Conservation (phyloP, 352 stramenopile species). For the Halophytophthora batemanensis region DNA sequence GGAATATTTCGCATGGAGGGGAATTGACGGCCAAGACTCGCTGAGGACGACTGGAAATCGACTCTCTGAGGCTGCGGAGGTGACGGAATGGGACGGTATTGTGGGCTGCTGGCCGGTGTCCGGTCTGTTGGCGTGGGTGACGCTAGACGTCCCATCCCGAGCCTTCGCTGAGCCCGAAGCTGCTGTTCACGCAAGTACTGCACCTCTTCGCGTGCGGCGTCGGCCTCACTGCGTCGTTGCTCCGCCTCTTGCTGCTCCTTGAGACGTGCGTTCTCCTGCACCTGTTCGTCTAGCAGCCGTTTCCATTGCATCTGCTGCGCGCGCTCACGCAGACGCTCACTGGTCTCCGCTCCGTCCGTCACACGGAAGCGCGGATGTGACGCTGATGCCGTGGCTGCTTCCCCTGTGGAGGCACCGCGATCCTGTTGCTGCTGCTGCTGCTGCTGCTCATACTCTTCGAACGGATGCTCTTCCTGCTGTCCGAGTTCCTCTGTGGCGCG, state of each 20-base stretch:
- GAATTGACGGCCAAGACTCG: slow-evolving; percentile 14
- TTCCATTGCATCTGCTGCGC: slow-evolving; percentile 73
- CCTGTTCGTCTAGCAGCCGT: slow-evolving; percentile 63
- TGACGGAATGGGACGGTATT: slow-evolving; percentile 18
- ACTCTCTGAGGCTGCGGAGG: slow-evolving; percentile 8
- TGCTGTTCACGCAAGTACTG: slow-evolving; percentile 53
- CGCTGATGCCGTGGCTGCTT: slow-evolving; percentile 20
- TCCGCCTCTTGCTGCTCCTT: slow-evolving; percentile 42
- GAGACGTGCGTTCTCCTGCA: slow-evolving; percentile 63
- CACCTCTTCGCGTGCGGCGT: slow-evolving; percentile 49
- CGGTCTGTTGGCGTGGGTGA: slow-evolving; percentile 9
- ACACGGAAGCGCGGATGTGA: slow-evolving; percentile 53
- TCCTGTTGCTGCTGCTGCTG: slow-evolving; percentile 25
- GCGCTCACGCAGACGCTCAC: slow-evolving; percentile 54
- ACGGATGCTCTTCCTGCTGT: neutral
- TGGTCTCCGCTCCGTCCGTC: slow-evolving; percentile 46
- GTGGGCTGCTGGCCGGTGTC: slow-evolving; percentile 3
- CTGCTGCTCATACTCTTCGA: slow-evolving; percentile 8
- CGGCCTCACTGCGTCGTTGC: slow-evolving; percentile 30
- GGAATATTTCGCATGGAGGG: slow-evolving; percentile 12
- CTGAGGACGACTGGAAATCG: slow-evolving; percentile 10
- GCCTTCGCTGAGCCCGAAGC: slow-evolving; percentile 52
- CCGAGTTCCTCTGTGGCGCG: neutral
- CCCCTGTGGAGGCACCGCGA: slow-evolving; percentile 25
- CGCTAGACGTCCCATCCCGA: slow-evolving; percentile 21